Conservation (phyloP, 106 monocot genomes). For the Dendrobium nobile region DNA sequence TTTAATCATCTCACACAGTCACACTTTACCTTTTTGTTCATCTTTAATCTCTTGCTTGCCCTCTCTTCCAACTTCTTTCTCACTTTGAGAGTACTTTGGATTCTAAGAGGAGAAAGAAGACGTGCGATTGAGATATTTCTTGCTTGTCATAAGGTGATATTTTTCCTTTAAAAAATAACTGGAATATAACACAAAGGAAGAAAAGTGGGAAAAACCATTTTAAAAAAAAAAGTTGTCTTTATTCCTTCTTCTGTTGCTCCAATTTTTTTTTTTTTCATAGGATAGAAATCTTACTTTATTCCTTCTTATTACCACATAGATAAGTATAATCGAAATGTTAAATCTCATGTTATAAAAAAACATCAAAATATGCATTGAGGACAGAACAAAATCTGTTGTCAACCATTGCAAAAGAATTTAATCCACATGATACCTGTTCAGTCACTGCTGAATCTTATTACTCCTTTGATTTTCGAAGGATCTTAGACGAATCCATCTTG, state of each 20-base stretch:
- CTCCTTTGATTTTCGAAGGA: slow-evolving; percentile 14
- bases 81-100: neutral
- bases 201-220: neutral
- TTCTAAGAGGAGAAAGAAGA: neutral
- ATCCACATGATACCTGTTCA: no score
- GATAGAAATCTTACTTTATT: no score
- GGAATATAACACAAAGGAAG: neutral
- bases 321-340: no score
- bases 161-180: neutral
- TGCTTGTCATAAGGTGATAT: neutral
- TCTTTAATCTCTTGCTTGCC: neutral
- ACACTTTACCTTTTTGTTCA: slow-evolving; percentile 3
- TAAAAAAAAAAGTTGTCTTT: neutral
- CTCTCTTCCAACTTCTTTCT: neutral
- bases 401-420: no score
- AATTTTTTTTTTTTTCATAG: no score
- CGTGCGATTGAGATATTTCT: neutral
- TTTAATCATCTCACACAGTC: neutral
- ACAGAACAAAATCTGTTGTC: no score
- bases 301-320: no score
- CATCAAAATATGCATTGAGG: no score
- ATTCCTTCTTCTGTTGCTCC: neutral
- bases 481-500: slow-evolving; percentile 56
- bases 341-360: no score
- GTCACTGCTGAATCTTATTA: no score